These are phyloP conservation scores for Coemansia furcata DNA, from an alignment of 192 early-diverging fungal genomes.

Conservation along the genomic window DNA sequence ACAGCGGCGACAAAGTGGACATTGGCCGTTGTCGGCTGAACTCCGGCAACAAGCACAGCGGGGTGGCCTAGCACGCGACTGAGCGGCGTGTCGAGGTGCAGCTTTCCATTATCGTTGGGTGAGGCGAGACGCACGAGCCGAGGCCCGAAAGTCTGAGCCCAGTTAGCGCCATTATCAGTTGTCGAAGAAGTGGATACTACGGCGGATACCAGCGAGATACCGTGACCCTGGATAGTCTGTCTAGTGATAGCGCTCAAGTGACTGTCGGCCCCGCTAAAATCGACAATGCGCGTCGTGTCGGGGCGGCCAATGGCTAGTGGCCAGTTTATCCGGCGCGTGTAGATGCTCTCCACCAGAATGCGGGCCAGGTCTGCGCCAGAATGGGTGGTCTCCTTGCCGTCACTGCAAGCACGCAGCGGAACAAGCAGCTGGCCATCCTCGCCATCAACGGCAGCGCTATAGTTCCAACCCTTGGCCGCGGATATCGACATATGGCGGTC, in stretches of 20 bases:
- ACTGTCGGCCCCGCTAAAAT: conserved; percentile 85
- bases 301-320: conserved; percentile 19
- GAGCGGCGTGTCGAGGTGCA: conserved; percentile 84
- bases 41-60: conserved; percentile 86
- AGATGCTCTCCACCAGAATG: conserved; percentile 24
- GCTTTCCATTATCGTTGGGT: conserved; percentile 15
- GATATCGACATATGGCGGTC: conserved; percentile 65
- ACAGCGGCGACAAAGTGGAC: conserved; percentile 80
- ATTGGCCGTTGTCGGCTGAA: conserved; percentile 82
- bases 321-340: conserved; percentile 31
- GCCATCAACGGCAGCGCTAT: conserved; percentile 41
- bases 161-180: conserved; percentile 55
- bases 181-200: not conserved
- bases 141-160: conserved; percentile 78
- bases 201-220: conserved; percentile 54
- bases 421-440: not conserved
- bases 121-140: conserved; percentile 59
- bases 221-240: conserved; percentile 83
- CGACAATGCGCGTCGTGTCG: conserved; percentile 71
- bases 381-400: conserved; percentile 17
- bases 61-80: conserved; percentile 81
- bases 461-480: conserved; percentile 58
- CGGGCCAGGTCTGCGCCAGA: conserved; percentile 13
- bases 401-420: not conserved
- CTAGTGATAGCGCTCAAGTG: conserved; percentile 78